Evolutionary conservation across 2,329 filamentous ascomycete genomes (phyloP).

Genomic region (Parastagonospora nodorum): DNA sequence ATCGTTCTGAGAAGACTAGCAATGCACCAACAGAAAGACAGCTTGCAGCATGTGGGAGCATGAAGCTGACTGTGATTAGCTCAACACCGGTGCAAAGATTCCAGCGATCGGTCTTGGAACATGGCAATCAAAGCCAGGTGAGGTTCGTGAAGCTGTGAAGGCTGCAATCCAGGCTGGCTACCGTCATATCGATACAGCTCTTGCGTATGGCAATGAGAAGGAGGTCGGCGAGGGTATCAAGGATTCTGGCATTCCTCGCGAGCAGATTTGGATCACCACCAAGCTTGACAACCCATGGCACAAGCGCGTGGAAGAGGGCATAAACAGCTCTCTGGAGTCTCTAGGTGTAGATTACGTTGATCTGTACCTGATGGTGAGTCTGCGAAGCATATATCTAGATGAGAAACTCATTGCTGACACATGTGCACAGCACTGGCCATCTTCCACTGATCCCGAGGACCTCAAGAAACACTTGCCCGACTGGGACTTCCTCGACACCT

Average conservation of each 20-base stretch:
- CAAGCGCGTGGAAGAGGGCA: conserved; percentile 61
- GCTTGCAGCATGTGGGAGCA: neutral
- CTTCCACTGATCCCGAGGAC: conserved; percentile 65
- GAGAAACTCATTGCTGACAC: conserved; percentile 3
- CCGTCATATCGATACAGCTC: conserved; percentile 76
- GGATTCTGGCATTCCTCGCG: conserved; percentile 66
- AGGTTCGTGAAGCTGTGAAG: conserved; percentile 74
- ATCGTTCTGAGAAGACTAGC: too few species aligned
- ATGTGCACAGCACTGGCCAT: conserved; percentile 61
- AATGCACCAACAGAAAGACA: too few species aligned
- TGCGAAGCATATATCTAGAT: neutral
- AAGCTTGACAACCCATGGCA: conserved; percentile 85
- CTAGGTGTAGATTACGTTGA: conserved; percentile 71
- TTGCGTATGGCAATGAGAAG: conserved; percentile 78
- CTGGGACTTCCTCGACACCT: conserved; percentile 85
- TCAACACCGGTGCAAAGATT: conserved; percentile 71
- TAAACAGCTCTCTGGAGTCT: conserved; percentile 65
- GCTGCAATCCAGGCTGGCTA: conserved; percentile 70
- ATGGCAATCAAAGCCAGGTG: conserved; percentile 74
- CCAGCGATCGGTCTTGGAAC: conserved; percentile 78
- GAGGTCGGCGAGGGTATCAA: conserved; percentile 76
- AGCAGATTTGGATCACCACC: conserved; percentile 76
- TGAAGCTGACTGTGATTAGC: conserved; percentile 14
- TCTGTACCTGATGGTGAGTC: conserved; percentile 64
- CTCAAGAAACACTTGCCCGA: conserved; percentile 71